phyloP scores from a whole-genome alignment of 148 eudicot species.

The Arbutus unedo region DNA sequence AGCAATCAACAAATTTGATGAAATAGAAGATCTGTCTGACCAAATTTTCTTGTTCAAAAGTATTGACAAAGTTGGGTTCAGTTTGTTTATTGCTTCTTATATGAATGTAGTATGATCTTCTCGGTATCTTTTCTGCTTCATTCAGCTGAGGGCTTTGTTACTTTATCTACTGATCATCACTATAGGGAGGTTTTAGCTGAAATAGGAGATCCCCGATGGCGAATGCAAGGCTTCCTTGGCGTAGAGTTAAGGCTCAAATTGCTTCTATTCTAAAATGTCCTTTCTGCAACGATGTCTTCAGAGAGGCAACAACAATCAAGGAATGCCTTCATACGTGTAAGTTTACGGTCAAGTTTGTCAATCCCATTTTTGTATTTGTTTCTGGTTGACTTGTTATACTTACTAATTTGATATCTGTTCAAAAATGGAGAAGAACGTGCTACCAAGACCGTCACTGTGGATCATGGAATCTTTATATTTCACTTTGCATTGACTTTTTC shows the following conservation, averaged over 20 bases:
- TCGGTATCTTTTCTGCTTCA: not conserved
- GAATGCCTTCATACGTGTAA: not conserved
- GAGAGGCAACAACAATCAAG: not conserved
- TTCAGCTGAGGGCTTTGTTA: not conserved
- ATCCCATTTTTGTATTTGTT: not conserved
- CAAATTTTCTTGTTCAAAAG: not conserved
- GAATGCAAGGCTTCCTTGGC: not conserved
- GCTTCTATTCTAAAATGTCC: not conserved
- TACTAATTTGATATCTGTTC: not conserved
- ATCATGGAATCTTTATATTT: not conserved
- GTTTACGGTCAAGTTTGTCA: not conserved
- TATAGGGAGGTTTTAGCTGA: not conserved
- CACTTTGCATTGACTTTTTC: not conserved
- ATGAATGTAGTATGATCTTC: not conserved
- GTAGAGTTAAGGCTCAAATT: not conserved
- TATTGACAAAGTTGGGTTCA: not conserved
- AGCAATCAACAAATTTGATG: not conserved
- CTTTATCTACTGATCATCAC: not conserved
- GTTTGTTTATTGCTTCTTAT: not conserved
- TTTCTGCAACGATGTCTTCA: not conserved
- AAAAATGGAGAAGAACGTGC: not conserved
- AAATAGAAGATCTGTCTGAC: not conserved
- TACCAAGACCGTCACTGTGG: not conserved
- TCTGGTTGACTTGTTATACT: not conserved
- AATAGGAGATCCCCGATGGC: not conserved